Evolutionary conservation across 768 basidiomycete species (phyloP).

Genomic region (Lactifluus hygrophoroides): DNA sequence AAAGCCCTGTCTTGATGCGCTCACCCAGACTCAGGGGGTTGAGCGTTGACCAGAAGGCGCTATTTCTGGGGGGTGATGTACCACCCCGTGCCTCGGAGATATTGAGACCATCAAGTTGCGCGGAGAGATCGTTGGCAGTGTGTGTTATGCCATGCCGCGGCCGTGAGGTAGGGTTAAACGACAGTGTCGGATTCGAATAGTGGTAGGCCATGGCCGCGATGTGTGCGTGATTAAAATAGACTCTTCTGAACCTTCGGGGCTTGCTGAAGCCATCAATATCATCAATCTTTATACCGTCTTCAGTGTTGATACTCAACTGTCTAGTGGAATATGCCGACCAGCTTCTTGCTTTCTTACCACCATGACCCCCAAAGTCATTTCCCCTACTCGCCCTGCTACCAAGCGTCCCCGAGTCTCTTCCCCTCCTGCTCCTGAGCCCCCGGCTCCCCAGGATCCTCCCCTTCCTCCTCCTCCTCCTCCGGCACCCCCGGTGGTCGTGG

Average conservation of each 20-base stretch:
- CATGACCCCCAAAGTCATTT: too few relatives aligned
- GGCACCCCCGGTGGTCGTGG: too few relatives aligned
- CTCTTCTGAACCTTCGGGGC: neutral
- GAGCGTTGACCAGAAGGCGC: neutral
- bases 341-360: too few relatives aligned
- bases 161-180: neutral
- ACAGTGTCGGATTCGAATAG: neutral
- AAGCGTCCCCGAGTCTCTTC: too few relatives aligned
- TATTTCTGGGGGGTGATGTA: neutral
- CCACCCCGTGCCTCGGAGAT: neutral
- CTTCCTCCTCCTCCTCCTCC: too few relatives aligned
- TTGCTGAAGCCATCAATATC: neutral
- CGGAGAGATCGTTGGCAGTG: neutral
- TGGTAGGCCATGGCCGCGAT: neutral
- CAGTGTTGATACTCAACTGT: neutral
- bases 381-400: too few relatives aligned
- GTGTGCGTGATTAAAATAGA: neutral
- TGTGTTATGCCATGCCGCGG: neutral
- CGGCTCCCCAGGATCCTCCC: too few relatives aligned
- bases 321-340: neutral
- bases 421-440: too few relatives aligned
- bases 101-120: neutral
- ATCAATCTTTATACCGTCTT: neutral
- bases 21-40: neutral
- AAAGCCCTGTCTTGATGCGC: neutral